Base-by-base conservation (phyloP, 495 filamentous ascomycete species). In the Rostrohypoxylon terebratum region DNA sequence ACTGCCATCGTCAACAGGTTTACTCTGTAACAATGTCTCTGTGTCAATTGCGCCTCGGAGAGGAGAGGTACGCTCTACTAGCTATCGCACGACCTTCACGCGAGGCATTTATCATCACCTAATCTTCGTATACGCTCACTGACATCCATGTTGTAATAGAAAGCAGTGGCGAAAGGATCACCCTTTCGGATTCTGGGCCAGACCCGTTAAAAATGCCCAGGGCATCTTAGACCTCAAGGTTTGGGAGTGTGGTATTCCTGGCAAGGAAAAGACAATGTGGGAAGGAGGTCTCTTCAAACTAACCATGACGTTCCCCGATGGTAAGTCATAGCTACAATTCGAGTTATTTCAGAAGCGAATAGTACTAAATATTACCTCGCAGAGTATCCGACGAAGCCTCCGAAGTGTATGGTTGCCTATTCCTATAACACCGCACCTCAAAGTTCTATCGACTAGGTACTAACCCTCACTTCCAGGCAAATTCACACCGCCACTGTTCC, bases 311-410 rank as follows among this genome's bases (percentile, higher is more conserved):
- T 99, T 99, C 77, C 96, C 96, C 0, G 96, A 99, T 77, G 96
- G 96, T 97, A 85, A 79, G 90, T 86, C 4, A 36, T 34, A 7
- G 28, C 21, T 21, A 36, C 21, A n/a, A 38, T 28, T 54, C 47
- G n/a, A 51, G 16, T 16, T 45, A 31, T n/a, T 4, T 61, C 34
- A n/a, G 59, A 58, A 54, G 21, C 14, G 33, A 57, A 36, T 28
- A 54, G 80, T 74, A 57, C 74, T 77, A 45, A 71, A 66, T 71
- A 57, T 53, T 45, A 10, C 55, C 72, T 34, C 79, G 68, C 75
- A 99, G 96, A 99, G 77, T 99, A 99, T 80, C 96, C 96, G 33
- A 98, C 96, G 50, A 99, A 99, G 79, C 96, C 96, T 28, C 96
- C 96, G 0, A 99, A 99, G 81, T 99, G 96, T 97, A 88, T 65